Percentiles rank a stretch among this genome's conserved stretches.
Conservation (phyloP, 441 rosid genomes). For the Aquilaria agallochum region DNA sequence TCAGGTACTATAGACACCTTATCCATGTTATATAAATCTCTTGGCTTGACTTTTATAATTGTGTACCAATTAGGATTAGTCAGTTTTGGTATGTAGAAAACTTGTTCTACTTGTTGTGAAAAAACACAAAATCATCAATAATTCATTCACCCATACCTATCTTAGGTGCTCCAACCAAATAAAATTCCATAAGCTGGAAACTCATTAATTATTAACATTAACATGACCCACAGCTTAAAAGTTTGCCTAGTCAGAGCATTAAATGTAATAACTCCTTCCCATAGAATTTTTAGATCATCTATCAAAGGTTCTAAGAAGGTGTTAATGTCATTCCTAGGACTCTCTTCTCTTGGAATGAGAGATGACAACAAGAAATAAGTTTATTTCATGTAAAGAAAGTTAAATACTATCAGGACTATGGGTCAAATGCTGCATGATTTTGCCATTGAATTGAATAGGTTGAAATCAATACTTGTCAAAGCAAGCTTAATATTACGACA, state of each 20-base stretch:
- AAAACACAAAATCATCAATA: too few relatives aligned
- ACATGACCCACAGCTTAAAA: not conserved
- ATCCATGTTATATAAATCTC: too few relatives aligned
- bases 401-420: not conserved
- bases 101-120: too few relatives aligned
- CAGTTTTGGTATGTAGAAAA: too few relatives aligned
- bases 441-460: not conserved
- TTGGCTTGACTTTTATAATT: too few relatives aligned
- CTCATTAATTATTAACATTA: too few relatives aligned
- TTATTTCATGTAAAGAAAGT: not conserved
- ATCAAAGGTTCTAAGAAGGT: not conserved
- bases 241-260: not conserved
- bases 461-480: not conserved
- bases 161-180: too few relatives aligned
- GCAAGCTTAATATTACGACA: not conserved
- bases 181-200: too few relatives aligned
- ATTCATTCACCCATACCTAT: too few relatives aligned
- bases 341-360: not conserved
- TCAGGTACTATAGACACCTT: too few relatives aligned
- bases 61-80: too few relatives aligned
- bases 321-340: conserved; percentile 2
- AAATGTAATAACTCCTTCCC: not conserved
- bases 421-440: not conserved
- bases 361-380: not conserved
- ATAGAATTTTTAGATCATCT: not conserved